Evolutionary conservation across 2,329 filamentous ascomycete genomes (phyloP).

Genomic region (Plectosphaerella plurivora): DNA sequence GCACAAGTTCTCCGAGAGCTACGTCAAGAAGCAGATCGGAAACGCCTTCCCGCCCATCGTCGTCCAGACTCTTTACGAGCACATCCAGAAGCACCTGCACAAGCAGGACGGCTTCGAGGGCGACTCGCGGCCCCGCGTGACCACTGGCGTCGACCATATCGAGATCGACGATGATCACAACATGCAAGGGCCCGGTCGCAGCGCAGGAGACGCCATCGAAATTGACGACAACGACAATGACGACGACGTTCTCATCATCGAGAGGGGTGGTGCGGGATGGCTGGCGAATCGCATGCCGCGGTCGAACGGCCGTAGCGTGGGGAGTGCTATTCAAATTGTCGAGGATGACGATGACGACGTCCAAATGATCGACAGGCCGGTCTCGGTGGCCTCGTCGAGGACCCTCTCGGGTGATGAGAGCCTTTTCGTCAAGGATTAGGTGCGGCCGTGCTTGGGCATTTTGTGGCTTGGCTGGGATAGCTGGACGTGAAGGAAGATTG

Average conservation of each 20-base stretch:
- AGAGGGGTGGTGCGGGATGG: no score
- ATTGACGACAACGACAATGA: not conserved
- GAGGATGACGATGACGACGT: not conserved
- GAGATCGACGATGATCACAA: not conserved
- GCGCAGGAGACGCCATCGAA: not conserved
- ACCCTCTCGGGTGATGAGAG: no score
- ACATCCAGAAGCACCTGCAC: conserved; percentile 42
- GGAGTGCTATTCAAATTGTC: no score
- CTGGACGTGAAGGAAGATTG: no score
- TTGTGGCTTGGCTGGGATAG: no score
- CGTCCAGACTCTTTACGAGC: conserved; percentile 44
- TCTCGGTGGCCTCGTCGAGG: no score
- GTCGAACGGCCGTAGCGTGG: no score
- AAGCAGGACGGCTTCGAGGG: conserved; percentile 28
- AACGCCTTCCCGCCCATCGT: conserved; percentile 70
- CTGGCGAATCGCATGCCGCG: no score
- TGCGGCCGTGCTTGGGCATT: no score
- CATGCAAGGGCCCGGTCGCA: no score
- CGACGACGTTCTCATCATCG: not conserved
- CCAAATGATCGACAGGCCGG: no score
- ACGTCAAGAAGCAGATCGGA: conserved; percentile 63
- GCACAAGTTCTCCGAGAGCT: conserved; percentile 50
- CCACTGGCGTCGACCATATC: not conserved
- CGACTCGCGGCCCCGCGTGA: not conserved
- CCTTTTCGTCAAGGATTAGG: no score